Conservation (phyloP, 2,329 filamentous ascomycete genomes). For the Aspergillus sp. region DNA sequence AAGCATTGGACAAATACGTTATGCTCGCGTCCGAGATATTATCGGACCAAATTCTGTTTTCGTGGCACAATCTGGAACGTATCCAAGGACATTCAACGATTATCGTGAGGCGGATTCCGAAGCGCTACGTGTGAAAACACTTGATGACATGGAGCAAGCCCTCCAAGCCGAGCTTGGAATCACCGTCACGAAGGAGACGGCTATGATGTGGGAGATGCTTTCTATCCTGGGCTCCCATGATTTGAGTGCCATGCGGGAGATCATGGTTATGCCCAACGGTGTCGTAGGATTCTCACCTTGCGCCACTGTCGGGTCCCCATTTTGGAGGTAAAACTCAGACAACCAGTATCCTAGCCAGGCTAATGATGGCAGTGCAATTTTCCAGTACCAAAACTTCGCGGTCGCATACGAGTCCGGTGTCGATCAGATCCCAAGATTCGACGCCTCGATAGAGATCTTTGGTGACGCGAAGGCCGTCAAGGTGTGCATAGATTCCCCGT, state of each 20-base stretch:
- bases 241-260: not conserved
- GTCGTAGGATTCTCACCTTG: not conserved
- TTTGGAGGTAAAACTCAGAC: slow-evolving; percentile 28
- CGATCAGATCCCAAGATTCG: slow-evolving; percentile 46
- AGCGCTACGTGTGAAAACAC: not conserved
- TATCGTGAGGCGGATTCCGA: slow-evolving; percentile 26
- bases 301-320: slow-evolving; percentile 34
- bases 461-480: slow-evolving; percentile 53
- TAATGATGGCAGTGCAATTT: slow-evolving; percentile 24
- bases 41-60: slow-evolving; percentile 51
- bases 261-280: not conserved
- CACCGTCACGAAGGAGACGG: not conserved
- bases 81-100: slow-evolving; percentile 44
- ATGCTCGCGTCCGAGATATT: slow-evolving; percentile 53
- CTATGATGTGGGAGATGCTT: not conserved
- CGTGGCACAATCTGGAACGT: slow-evolving; percentile 32
- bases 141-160: not conserved
- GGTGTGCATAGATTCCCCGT: slow-evolving; percentile 59
- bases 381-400: slow-evolving; percentile 44
- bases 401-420: slow-evolving; percentile 60
- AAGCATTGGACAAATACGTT: slow-evolving; percentile 50
- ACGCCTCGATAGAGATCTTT: slow-evolving; percentile 45
- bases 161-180: slow-evolving; percentile 30
- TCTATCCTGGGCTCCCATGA: not conserved
- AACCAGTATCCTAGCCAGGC: slow-evolving; percentile 20